Conservation (phyloP, 805 yeast species). For the Lipomyces sp. region DNA sequence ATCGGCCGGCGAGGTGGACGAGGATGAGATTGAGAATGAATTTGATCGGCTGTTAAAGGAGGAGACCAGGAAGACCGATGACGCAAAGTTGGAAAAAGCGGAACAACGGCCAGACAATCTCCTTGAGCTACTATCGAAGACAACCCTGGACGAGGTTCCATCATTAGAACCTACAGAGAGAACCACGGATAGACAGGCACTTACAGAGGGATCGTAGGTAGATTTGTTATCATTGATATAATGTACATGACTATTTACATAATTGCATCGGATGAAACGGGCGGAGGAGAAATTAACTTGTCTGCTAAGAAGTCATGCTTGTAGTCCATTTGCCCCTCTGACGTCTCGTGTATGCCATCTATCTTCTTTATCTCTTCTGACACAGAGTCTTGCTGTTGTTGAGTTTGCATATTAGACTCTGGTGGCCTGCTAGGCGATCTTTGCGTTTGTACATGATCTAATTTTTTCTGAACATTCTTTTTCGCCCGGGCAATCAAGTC, state of each 20-base stretch:
- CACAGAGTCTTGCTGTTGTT: neutral
- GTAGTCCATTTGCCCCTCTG: neutral
- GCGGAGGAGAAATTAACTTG: neutral
- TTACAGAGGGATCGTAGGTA: neutral
- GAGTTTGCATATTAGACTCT: neutral
- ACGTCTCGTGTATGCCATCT: neutral
- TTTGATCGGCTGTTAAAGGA: conserved; percentile 47
- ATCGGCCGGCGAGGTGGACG: conserved; percentile 43
- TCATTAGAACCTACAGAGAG: neutral
- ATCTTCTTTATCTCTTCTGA: neutral
- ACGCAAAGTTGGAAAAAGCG: neutral
- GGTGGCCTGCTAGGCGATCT: neutral
- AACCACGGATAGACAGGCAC: neutral
- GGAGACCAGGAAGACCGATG: conserved; percentile 28
- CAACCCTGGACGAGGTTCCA: conserved; percentile 25
- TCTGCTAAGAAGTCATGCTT: neutral
- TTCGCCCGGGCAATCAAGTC: conserved; percentile 40
- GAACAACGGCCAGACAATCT: conserved; percentile 14
- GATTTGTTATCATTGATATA: neutral
- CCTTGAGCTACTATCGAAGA: conserved; percentile 15
- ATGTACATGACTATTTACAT: conserved; percentile 1
- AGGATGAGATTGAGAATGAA: conserved; percentile 50
- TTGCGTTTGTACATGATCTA: neutral
- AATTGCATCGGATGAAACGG: neutral
- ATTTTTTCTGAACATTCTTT: conserved; percentile 13